These are phyloP conservation scores for Sclerotinia minor DNA, from an alignment of 2,329 filamentous ascomycete species.

Conservation along the genomic window DNA sequence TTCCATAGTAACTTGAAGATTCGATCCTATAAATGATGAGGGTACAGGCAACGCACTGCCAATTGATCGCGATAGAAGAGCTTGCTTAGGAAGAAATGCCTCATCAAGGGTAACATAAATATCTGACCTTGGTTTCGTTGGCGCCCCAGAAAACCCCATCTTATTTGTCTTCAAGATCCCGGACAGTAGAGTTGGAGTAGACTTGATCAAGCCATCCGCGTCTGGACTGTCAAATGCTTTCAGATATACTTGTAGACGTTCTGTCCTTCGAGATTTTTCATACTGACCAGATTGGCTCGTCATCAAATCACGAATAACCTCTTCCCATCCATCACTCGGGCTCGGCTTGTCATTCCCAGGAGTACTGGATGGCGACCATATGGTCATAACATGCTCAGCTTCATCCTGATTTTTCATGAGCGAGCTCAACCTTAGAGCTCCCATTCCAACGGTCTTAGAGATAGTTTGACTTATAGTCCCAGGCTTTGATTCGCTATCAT, in stretches of 20 bases:
- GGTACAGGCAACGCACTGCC: conserved; percentile 76
- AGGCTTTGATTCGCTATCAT: conserved; percentile 41
- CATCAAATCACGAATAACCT: conserved; percentile 70
- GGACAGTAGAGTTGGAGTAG: conserved; percentile 84
- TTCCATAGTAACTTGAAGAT: conserved; percentile 86
- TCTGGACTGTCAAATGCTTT: conserved; percentile 77
- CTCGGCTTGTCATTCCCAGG: conserved; percentile 58
- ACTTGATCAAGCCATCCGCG: conserved; percentile 76
- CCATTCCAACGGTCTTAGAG: conserved; percentile 72
- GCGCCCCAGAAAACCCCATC: conserved; percentile 91
- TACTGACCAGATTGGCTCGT: conserved; percentile 73
- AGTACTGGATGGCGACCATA: conserved; percentile 68
- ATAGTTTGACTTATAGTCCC: conserved; percentile 50
- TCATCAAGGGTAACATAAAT: conserved; percentile 89
- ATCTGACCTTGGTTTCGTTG: conserved; percentile 83
- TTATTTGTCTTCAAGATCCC: conserved; percentile 79
- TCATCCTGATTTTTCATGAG: conserved; percentile 72
- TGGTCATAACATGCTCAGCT: conserved; percentile 70
- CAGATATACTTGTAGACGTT: conserved; percentile 76
- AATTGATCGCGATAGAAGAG: conserved; percentile 62
- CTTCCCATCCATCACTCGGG: conserved; percentile 67
- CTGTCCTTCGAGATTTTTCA: conserved; percentile 69
- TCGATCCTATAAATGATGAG: conserved; percentile 62
- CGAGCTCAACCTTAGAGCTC: conserved; percentile 72
- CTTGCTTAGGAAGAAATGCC: conserved; percentile 75